Conservation (phyloP, 768 basidiomycete genomes). For the Amylocystis lapponica region DNA sequence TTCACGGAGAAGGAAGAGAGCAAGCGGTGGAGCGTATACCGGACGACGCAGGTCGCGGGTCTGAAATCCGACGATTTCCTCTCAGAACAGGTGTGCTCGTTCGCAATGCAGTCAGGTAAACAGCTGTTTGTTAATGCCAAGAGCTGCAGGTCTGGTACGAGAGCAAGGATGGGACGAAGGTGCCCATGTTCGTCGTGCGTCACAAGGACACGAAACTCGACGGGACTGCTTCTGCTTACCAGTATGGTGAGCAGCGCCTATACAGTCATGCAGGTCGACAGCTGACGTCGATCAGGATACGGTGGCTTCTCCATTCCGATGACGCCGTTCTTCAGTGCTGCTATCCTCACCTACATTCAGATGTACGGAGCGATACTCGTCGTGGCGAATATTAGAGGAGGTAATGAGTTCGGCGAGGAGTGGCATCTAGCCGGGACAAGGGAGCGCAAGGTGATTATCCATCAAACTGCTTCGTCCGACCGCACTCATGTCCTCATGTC, state of each 20-base stretch:
- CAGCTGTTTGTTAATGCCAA: neutral
- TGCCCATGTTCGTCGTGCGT: constrained; percentile 84
- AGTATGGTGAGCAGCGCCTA: constrained; percentile 52
- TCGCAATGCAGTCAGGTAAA: neutral
- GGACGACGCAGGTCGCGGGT: constrained; percentile 52
- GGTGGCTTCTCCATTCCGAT: constrained; percentile 78
- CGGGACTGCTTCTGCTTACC: constrained; percentile 70
- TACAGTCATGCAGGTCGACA: neutral
- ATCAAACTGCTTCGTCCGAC: constrained; percentile 1
- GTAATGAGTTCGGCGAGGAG: constrained; percentile 77
- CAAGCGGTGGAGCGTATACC: constrained; percentile 55
- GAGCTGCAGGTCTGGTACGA: constrained; percentile 61
- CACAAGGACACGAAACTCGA: constrained; percentile 66
- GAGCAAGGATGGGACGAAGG: constrained; percentile 71
- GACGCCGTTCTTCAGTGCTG: constrained; percentile 64
- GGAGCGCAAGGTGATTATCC: constrained; percentile 59
- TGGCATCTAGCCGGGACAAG: constrained; percentile 73
- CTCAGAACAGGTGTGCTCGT: constrained; percentile 45
- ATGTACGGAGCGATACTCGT: constrained; percentile 65
- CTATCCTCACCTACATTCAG: constrained; percentile 69
- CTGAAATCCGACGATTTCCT: constrained; percentile 65
- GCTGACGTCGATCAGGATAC: constrained; percentile 43
- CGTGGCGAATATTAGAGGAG: constrained; percentile 44
- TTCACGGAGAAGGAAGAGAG: constrained; percentile 37
- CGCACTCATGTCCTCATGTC: neutral